Base-by-base conservation (phyloP, 1,284 basidiomycete species). In the Moesziomyces sp. region DNA sequence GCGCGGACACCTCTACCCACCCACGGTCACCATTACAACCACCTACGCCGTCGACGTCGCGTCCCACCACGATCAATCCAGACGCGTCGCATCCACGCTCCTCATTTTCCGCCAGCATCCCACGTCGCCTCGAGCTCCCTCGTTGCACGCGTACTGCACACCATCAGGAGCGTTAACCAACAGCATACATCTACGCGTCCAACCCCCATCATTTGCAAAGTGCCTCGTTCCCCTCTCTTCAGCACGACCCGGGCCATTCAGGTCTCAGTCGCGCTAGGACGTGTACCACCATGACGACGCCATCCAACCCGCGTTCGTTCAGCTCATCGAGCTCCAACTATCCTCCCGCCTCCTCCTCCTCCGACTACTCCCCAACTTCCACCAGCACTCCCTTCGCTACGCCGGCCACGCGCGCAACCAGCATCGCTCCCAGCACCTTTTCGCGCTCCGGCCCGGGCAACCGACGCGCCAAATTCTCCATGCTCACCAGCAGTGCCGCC, bases 381-480 rank as follows among this genome's bases (percentile, higher is more conserved):
- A 74, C 71, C 55, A 66, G 66, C 58, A 74, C 71, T 1, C 71
- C 71, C 14, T 74, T 74, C 45, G 71, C 61, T 26, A 74, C 71
- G 1, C 71, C 71, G 5, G 71, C 71, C 14, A 74, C 71, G 0
- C 45, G 71, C 10, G 71, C 71, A 23, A 74, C 71, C 51, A 69
- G 66, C 28, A 53, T 74, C 38, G 62, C 71, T 40, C 71, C 71
- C 23, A 69, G 62, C 62, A 74, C 71, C 49, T 74, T 69, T 35
- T 74, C 71, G 33, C 58, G 71, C n/a, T 74, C 71, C n/a, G 71
- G 66, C 16, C 66, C 71, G 13, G 71, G 71, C 35, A 61, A 69
- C 21, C 65, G 71, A 62, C 65, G 71, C 55, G 66, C 71, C 44
- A 74, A 74, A 28, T 59, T 68, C 46, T 30, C 61, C 52, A 61